Evolutionary conservation across 768 basidiomycete species (phyloP).

Genomic region (Tricholoma saponaceum): DNA sequence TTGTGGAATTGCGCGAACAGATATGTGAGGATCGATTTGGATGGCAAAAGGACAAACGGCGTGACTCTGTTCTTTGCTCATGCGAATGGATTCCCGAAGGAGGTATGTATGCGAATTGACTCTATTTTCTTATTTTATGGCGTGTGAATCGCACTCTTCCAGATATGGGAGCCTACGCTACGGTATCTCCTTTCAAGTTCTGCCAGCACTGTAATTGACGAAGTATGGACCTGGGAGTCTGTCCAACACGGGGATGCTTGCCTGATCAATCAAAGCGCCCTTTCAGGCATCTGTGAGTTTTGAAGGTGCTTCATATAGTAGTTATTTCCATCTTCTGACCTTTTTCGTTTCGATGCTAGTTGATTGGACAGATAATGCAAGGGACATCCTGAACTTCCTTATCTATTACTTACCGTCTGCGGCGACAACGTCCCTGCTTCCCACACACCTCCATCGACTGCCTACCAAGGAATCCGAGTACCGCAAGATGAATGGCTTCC

Average conservation of each 20-base stretch:
- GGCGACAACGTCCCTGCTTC: slow-evolving; percentile 32
- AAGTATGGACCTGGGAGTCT: slow-evolving; percentile 82
- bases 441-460: slow-evolving; percentile 52
- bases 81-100: slow-evolving; percentile 87
- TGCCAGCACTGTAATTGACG: slow-evolving; percentile 42
- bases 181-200: slow-evolving; percentile 43
- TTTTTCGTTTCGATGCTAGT: slow-evolving; percentile 33
- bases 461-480: slow-evolving; percentile 32
- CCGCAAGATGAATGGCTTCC: slow-evolving; percentile 47
- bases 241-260: slow-evolving; percentile 85
- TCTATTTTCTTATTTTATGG: background rate
- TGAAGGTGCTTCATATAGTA: background rate
- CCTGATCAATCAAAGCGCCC: slow-evolving; percentile 54
- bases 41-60: slow-evolving; percentile 29
- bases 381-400: slow-evolving; percentile 79
- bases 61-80: slow-evolving; percentile 76
- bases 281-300: slow-evolving; percentile 57
- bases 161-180: slow-evolving; percentile 82
- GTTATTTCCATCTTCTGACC: background rate
- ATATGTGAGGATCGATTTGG: slow-evolving; percentile 43
- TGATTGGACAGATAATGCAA: slow-evolving; percentile 74
- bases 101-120: slow-evolving; percentile 52
- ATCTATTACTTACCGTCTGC: slow-evolving; percentile 57
- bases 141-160: background rate
- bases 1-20: slow-evolving; percentile 76